Evolutionary conservation across 129 eudicot genomes (phyloP), one percentile per base, ranked within the genome.

Genomic region (Apium graveolens): DNA sequence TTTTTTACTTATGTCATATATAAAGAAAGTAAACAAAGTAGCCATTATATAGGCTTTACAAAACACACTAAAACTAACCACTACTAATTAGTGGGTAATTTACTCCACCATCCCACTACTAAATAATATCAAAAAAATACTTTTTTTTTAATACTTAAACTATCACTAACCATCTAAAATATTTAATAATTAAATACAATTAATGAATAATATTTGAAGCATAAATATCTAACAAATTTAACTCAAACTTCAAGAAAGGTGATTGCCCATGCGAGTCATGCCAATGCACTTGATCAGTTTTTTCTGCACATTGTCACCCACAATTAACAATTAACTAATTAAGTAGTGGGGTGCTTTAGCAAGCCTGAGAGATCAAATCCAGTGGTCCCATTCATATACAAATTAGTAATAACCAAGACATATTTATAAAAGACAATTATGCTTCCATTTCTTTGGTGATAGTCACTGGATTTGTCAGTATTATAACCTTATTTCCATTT

Each of bases 161-260:
- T n/a, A n/a, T n/a, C n/a, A n/a, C n/a, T n/a, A n/a, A n/a, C n/a
- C n/a, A n/a, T n/a, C n/a, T n/a, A n/a, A n/a, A n/a, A n/a, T n/a
- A n/a, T n/a, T n/a, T n/a, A n/a, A n/a, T n/a, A n/a, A n/a, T n/a
- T n/a, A n/a, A n/a, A n/a, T n/a, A n/a, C n/a, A n/a, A n/a, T n/a
- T n/a, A n/a, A n/a, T n/a, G n/a, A n/a, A n/a, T n/a, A n/a, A n/a
- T n/a, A n/a, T n/a, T n/a, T n/a, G n/a, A n/a, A n/a, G n/a, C n/a
- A n/a, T n/a, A n/a, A n/a, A n/a, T n/a, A n/a, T n/a, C n/a, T n/a
- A n/a, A n/a, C n/a, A n/a, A n/a, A n/a, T n/a, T n/a, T n/a, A n/a
- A n/a, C 38, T 65, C 71, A 65, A 65, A 65, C 70, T 63, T 27
- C 35, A 63, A 63, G 62, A 53, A 53, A 20, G 65, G 65, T 55